Base-by-base conservation (phyloP, 2,329 filamentous ascomycete species). In the Beauveria varroae region DNA sequence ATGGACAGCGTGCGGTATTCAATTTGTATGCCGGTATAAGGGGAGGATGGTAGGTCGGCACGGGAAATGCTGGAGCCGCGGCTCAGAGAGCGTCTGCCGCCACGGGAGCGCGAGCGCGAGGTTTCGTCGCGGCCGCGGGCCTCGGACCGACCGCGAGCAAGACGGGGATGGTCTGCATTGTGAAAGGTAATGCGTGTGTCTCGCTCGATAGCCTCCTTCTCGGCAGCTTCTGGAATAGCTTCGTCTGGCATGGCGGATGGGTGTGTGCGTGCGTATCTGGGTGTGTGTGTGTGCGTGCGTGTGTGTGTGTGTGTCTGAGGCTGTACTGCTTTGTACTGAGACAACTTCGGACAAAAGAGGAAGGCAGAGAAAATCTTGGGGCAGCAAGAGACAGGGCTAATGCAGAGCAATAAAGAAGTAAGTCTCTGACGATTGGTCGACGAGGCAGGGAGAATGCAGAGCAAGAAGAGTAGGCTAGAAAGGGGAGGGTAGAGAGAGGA, bases 1-100 rank as follows among this genome's bases (percentile, higher is more conserved):
- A 76, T 75, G 50, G 74, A 76, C 5, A 76, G 64, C 18, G 73
- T 75, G n/a, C 74, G 73, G 62, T 76, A 76, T 60, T 74, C 71
- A 58, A 77, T 77, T 44, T 71, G 75, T 3, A 74, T 67, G 30
- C 72, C 74, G 1, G 70, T 69, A 64, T 74, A 74, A 1, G 72
- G 72, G 5, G 71, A 71, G 1, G 70, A 62, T 10, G 73, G 64
- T 18, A 70, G 2, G 68, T 69, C 69, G 30, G 67, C 64, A 50
- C 64, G 65, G 16, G 68, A 68, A 26, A 61, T 59, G 52, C 62
- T 50, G 7, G 65, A 67, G 26, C 54, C 57, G 10, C 66, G 64
- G 46, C 67, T 68, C 60, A 65, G 5, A 5, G 67, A 68, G 57
- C 67, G 64, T 24, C 65, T 24, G 53, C 18, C 18, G 18, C n/a